A percentile compares a stretch with the other conserved stretches of the same genome.
phyloP scores from a whole-genome alignment of 164 flowering plant species.

The Amborella trichopoda region DNA sequence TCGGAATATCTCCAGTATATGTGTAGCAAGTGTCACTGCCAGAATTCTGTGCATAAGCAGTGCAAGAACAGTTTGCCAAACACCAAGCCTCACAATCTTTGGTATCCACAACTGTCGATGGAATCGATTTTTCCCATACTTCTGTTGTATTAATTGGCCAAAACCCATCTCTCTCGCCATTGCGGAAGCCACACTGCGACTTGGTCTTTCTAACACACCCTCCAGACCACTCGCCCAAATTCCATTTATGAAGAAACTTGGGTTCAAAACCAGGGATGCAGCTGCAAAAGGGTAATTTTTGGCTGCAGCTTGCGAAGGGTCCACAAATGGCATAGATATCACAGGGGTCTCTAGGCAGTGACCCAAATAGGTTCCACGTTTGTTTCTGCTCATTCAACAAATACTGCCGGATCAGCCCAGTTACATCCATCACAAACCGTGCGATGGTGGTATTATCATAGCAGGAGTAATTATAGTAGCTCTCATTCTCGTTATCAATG shows the following conservation, averaged over 20 bases:
- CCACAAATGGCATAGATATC: conserved; percentile 24
- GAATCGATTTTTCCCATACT: too few species aligned
- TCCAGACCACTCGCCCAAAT: conserved; percentile 7
- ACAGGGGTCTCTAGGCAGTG: conserved; percentile 22
- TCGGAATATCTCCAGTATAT: conserved; percentile 5
- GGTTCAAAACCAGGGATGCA: conserved; percentile 39
- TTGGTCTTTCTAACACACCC: conserved; percentile 31
- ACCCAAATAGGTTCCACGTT: conserved; percentile 7
- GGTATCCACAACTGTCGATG: background rate
- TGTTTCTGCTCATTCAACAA: conserved; percentile 7
- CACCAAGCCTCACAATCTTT: conserved; percentile 10
- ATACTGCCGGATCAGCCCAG: conserved; percentile 15
- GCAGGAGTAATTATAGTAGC: conserved; percentile 9
- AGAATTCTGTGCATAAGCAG: conserved; percentile 16
- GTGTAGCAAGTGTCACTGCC: conserved; percentile 2
- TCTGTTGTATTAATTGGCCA: too few species aligned
- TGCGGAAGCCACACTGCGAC: too few species aligned
- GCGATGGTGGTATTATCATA: conserved; percentile 4
- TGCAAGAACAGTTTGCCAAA: conserved; percentile 11
- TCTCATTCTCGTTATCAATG: conserved; percentile 13
- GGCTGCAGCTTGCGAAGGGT: conserved; percentile 17
- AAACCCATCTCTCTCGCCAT: conserved; percentile 18
- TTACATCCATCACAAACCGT: conserved; percentile 10
- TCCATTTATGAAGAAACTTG: conserved; percentile 15
- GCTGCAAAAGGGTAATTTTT: conserved; percentile 11